These are phyloP conservation scores for Arthroderma sp. DNA, from an alignment of 2,329 filamentous ascomycete genomes.

Conservation along the genomic window DNA sequence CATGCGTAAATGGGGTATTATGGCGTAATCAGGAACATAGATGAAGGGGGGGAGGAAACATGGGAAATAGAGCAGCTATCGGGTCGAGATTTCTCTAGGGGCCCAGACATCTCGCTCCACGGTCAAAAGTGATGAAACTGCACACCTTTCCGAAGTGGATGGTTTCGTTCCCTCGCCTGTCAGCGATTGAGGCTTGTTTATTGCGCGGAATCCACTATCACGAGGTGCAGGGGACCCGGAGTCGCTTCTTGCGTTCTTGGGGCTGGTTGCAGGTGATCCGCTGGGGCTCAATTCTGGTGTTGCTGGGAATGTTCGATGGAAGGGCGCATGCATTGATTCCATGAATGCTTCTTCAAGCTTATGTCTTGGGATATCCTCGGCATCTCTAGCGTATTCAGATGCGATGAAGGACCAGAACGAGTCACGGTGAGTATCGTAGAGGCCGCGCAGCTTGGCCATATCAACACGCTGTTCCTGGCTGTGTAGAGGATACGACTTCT, in stretches of 20 bases:
- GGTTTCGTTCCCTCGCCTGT: background rate
- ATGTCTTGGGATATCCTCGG: slow-evolving; percentile 7
- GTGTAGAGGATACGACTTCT: background rate
- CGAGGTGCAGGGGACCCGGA: slow-evolving; percentile 1
- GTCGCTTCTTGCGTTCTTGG: slow-evolving; percentile 3
- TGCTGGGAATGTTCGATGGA: slow-evolving; percentile 11
- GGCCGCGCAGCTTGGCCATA: slow-evolving; percentile 50
- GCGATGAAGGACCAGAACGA: slow-evolving; percentile 64
- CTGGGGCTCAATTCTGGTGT: slow-evolving; percentile 14
- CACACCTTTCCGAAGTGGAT: slow-evolving; percentile 11
- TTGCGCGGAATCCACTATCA: slow-evolving; percentile 4
- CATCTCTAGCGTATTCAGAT: slow-evolving; percentile 44
- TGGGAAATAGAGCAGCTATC: background rate
- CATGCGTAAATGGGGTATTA: too few relatives aligned
- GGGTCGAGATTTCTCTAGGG: slow-evolving; percentile 3
- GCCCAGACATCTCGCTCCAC: slow-evolving; percentile 10
- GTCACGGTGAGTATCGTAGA: slow-evolving; percentile 57
- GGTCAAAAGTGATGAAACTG: slow-evolving; percentile 15
- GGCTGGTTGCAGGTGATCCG: slow-evolving; percentile 7
- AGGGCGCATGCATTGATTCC: slow-evolving; percentile 5
- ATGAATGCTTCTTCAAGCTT: slow-evolving; percentile 16
- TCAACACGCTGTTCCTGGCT: slow-evolving; percentile 34
- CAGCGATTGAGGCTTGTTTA: slow-evolving; percentile 1
- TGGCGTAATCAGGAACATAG: too few relatives aligned
- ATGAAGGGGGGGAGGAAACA: background rate